Conservation (phyloP, 371 early-diverging fungal genomes). For the Mucor irregularis region DNA sequence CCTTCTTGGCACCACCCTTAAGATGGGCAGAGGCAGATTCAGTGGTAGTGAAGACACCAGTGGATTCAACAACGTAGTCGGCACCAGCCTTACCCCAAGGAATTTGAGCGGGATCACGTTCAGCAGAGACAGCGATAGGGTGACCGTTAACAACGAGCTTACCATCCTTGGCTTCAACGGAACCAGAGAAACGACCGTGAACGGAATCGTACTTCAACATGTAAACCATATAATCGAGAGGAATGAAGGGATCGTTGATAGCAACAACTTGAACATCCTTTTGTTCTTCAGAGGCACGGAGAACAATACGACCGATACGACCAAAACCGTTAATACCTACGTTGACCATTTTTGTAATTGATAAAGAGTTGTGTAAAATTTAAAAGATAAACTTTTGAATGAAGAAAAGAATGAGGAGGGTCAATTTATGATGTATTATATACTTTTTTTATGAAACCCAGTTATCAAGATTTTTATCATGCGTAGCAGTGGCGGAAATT, state of each 20-base stretch:
- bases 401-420: too few species aligned
- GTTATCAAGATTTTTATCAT: too few species aligned
- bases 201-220: slow-evolving; percentile 98
- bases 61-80: slow-evolving; percentile 97
- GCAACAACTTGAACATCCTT: slow-evolving; percentile 85
- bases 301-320: slow-evolving; percentile 98
- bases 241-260: slow-evolving; percentile 99
- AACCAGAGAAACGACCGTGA: slow-evolving; percentile 90
- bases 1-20: slow-evolving; percentile 95
- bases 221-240: slow-evolving; percentile 96
- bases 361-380: too few species aligned
- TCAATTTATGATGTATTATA: too few species aligned
- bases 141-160: slow-evolving; percentile 87
- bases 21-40: slow-evolving; percentile 92
- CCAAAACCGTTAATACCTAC: slow-evolving; percentile 72
- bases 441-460: too few species aligned
- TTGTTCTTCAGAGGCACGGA: slow-evolving; percentile 86
- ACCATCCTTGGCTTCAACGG: slow-evolving; percentile 74
- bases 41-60: slow-evolving; percentile 96
- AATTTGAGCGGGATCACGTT: slow-evolving; percentile 84
- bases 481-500: too few species aligned
- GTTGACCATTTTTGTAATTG: slow-evolving; percentile 14
- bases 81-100: slow-evolving; percentile 90
- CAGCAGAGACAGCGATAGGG: slow-evolving; percentile 72
- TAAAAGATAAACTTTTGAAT: too few species aligned